Evolutionary conservation across 2,329 filamentous ascomycete species (phyloP), one percentile per base, ranked within the genome.

Genomic region (Penicillium sp.): DNA sequence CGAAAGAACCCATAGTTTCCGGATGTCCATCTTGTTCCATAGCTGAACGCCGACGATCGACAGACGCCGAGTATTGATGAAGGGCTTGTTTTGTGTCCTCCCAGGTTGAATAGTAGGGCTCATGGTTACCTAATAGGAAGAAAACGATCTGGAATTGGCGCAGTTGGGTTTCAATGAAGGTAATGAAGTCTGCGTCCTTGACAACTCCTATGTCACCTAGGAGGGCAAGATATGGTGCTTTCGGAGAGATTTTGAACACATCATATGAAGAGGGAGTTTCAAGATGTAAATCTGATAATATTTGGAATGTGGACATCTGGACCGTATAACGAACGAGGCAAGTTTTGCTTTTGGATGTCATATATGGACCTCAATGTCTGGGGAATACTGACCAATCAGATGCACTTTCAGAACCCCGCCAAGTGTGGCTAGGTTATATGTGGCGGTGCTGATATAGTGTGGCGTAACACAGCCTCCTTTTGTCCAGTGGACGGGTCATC

Each of bases 211-310:
- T 81, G 59, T 85, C 82, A 22, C 84, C 83, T 0, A 85, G 73
- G 0, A 86, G 74, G 0, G 81, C 82, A 2, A 86, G 73, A 55
- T 79, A 76, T 0, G 79, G 78, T 1, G 82, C 78, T 47, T 69
- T 72, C 1, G 79, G 77, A 0, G 63, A 47, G 22, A 84, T 78
- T 2, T 79, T 63, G 61, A 81, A 85, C 25, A 72, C 22, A 59
- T 82, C 77, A 65, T 85, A 86, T 17, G 72, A 69, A 41, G 74
- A 71, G 0, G 78, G 75, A 9, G 66, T 63, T 63, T 86, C 82
- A 8, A 86, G 73, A 57, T 86, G 83, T 4, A 86, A 73, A 66
- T 86, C 83, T 0, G 82, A 84, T n/a, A 85, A 54, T 44, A 85
- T 77, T 60, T 84, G 73, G 50, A 76, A 58, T 31, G 37, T 42